Conservation (phyloP, 805 yeast genomes). For the Candida pseudofarinosa region DNA sequence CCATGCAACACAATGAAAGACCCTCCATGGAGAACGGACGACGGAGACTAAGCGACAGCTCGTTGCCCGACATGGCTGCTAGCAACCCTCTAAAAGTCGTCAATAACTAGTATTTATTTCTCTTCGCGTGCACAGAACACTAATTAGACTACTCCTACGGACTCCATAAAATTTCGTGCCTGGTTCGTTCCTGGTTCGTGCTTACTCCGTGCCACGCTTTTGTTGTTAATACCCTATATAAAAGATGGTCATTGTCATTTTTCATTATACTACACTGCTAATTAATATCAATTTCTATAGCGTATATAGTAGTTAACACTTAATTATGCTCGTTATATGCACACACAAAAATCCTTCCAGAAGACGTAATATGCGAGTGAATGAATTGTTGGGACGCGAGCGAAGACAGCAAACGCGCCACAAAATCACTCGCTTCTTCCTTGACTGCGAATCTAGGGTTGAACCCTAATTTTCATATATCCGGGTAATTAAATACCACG, state of each 20-base stretch:
- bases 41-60: slow-evolving; percentile 51
- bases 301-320: not conserved
- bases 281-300: not conserved
- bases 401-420: not conserved
- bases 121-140: not conserved
- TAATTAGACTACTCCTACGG: not conserved
- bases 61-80: slow-evolving; percentile 47
- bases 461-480: not conserved
- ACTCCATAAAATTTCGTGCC: not conserved
- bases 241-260: not conserved
- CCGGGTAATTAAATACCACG: not conserved
- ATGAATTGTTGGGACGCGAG: not conserved
- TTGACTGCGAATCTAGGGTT: not conserved
- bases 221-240: not conserved
- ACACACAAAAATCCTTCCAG: not conserved
- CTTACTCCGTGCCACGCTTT: not conserved
- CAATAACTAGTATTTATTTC: slow-evolving; percentile 20
- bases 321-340: not conserved
- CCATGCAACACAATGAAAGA: slow-evolving; percentile 8
- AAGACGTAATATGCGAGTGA: not conserved
- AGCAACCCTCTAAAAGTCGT: slow-evolving; percentile 48
- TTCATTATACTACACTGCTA: not conserved
- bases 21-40: slow-evolving; percentile 35
- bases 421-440: too few relatives aligned
- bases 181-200: not conserved